Conservation (phyloP, 768 basidiomycete genomes). For the Hypsizygus marmoreus region DNA sequence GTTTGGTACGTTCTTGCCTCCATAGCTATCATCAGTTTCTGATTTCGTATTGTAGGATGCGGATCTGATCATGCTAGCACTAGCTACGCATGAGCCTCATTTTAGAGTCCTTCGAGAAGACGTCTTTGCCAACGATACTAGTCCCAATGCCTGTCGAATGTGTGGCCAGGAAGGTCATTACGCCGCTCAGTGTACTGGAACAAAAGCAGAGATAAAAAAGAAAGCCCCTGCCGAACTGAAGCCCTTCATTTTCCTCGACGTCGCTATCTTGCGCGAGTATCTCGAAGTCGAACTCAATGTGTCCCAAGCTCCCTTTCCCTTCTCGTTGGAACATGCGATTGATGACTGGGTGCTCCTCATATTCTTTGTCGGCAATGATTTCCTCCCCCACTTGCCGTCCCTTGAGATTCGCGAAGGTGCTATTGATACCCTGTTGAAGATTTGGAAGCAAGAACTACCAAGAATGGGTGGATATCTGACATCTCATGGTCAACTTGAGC, state of each 20-base stretch:
- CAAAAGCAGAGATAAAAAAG: conserved; percentile 68
- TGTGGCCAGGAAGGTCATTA: conserved; percentile 96
- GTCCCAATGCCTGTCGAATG: conserved; percentile 77
- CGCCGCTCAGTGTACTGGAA: conserved; percentile 90
- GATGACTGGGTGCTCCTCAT: conserved; percentile 99
- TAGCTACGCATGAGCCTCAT: conserved; percentile 98
- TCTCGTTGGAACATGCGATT: conserved; percentile 94
- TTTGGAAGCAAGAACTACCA: conserved; percentile 92
- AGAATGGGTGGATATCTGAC: conserved; percentile 98
- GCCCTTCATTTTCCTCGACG: conserved; percentile 99
- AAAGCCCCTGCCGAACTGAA: conserved; percentile 77
- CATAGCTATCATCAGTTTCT: not conserved
- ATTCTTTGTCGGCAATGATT: conserved; percentile 99
- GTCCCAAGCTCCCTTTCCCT: conserved; percentile 74
- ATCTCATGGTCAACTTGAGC: conserved; percentile 86
- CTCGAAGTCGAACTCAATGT: conserved; percentile 94
- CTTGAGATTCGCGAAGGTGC: conserved; percentile 99
- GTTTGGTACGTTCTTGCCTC: conserved; percentile 62
- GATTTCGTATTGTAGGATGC: conserved; percentile 68
- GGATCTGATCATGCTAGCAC: conserved; percentile 97
- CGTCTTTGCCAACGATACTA: conserved; percentile 86
- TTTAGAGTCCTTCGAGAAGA: conserved; percentile 98
- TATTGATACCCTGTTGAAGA: conserved; percentile 93
- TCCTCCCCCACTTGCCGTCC: conserved; percentile 96
- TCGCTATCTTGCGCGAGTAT: conserved; percentile 94